Evolutionary conservation across 495 filamentous ascomycete genomes (phyloP), one percentile per base, ranked within the genome.

Genomic region (Penicillium egyptiacum): DNA sequence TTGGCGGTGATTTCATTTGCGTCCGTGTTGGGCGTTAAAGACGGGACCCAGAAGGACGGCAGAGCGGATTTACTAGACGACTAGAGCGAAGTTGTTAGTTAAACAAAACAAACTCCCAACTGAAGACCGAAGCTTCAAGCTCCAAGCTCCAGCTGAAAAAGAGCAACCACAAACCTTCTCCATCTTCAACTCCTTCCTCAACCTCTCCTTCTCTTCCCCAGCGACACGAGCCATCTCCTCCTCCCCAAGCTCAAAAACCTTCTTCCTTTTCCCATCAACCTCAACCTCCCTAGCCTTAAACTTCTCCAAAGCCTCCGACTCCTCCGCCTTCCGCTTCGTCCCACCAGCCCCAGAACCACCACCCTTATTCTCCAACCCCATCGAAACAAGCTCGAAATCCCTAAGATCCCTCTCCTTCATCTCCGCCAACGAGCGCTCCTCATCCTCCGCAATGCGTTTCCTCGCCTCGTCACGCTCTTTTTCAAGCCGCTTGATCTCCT

Each of bases 31-130:
- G 93, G 91, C 0, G 90, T 94, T 30, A 95, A 76, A 1, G 89
- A 88, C 0, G 94, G 93, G 0, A 95, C 87, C 94, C 94, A 98
- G 76, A 98, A 98, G 3, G 92, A 94, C 0, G 91, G 90, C 0
- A 96, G 74, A n/a, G 83, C 85, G 0, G 85, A 85, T 65, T 89
- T 88, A 1, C 82, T 80, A 0, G 84, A 81, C 72, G 62, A 56
- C 63, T 70, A 30, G 49, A 66, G 41, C 9, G 51, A 43, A 11
- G 28, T 62, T 14, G 39, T 64, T 50, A 57, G n/a, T 14, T 37
- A n/a, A n/a, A n/a, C 30, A 59, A 37, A 40, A 12, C 35, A 25
- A n/a, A 26, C 14, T 2, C 10, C 22, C 42, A 22, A 25, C n/a
- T n/a, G 42, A 45, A 23, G 14, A 25, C 42, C 22, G 2, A 45